These are phyloP conservation scores for Aspergillus fructus DNA, from an alignment of 2,329 filamentous ascomycete species.

Conservation along the genomic window DNA sequence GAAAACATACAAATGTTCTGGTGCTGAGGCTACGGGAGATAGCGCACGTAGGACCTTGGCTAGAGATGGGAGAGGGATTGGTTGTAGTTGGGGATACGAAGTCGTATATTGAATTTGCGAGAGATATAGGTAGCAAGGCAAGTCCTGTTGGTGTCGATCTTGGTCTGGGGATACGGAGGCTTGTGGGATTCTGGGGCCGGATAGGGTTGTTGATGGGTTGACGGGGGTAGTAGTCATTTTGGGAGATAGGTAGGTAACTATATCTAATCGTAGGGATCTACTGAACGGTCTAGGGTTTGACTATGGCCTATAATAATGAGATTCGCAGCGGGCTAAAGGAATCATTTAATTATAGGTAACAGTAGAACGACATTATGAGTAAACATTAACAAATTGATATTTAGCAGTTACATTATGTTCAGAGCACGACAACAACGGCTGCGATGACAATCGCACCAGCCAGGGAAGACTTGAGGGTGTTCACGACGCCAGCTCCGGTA, in stretches of 20 bases:
- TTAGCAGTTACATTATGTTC: not conserved
- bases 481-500: constrained; percentile 15
- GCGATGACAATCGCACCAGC: constrained; percentile 17
- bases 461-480: constrained; percentile 12
- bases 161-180: not conserved
- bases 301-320: too few species aligned
- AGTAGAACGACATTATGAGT: not conserved
- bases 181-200: not conserved
- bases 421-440: constrained; percentile 20
- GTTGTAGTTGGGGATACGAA: constrained; percentile 18
- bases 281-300: not conserved
- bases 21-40: constrained; percentile 6
- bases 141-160: constrained; percentile 17
- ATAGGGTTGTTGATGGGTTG: constrained; percentile 1
- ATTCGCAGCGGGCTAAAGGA: too few species aligned
- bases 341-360: too few species aligned
- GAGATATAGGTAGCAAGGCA: constrained; percentile 8
- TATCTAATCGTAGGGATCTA: not conserved
- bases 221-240: not conserved
- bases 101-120: constrained; percentile 16
- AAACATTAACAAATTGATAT: not conserved
- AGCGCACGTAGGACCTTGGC: not conserved
- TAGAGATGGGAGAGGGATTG: not conserved
- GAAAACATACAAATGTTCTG: constrained; percentile 19
- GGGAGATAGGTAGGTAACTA: not conserved